Evolutionary conservation across 2,329 filamentous ascomycete species (phyloP).

Genomic region (Paracamarosporium sp.): DNA sequence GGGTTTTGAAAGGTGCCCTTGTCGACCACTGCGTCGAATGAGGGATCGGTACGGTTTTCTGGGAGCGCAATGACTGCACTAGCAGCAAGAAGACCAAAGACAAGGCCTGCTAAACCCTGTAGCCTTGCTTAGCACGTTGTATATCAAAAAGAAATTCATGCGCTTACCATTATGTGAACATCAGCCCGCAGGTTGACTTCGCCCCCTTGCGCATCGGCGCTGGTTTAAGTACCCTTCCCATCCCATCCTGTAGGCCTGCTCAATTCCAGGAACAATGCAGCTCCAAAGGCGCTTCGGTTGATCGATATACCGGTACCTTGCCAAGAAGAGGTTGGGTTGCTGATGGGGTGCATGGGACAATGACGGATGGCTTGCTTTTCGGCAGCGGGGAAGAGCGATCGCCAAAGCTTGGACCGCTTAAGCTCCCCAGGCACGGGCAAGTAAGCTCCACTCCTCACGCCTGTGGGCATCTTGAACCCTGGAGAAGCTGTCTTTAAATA

Average conservation of each 20-base stretch:
- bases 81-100: neutral
- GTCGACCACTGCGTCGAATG: conserved; percentile 16
- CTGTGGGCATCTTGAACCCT: no score
- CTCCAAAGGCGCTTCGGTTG: neutral
- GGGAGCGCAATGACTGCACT: conserved; percentile 3
- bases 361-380: neutral
- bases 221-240: conserved; percentile 5
- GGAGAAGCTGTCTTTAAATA: no score
- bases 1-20: conserved; percentile 21
- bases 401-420: neutral
- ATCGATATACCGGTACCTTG: conserved; percentile 13
- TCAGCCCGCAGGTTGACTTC: neutral
- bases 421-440: neutral
- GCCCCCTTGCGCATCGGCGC: neutral
- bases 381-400: neutral
- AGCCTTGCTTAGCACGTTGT: neutral
- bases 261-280: neutral
- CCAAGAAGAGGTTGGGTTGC: neutral
- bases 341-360: conserved; percentile 2
- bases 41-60: conserved; percentile 10
- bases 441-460: neutral
- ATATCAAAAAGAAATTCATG: neutral
- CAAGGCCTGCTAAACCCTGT: neutral
- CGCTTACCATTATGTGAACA: conserved; percentile 8
- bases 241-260: neutral